A percentile compares a stretch with the other conserved stretches of the same genome.
These are phyloP conservation scores for Fusarium scirpi DNA, from an alignment of 2,329 filamentous ascomycete genomes.

Conservation along the genomic window DNA sequence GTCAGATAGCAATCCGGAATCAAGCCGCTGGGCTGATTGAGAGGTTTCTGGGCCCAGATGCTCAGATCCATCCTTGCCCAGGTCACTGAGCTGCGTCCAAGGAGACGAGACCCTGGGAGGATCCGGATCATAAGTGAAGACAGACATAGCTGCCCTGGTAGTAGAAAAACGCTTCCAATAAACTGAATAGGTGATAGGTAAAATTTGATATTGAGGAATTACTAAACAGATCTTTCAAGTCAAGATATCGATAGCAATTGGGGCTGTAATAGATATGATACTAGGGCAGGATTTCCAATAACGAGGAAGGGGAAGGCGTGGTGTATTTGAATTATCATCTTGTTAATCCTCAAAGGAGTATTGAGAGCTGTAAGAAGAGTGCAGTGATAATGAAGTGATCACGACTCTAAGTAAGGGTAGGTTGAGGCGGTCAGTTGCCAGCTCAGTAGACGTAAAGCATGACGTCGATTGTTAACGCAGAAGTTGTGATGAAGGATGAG, in stretches of 20 bases:
- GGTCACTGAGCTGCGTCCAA: conserved; percentile 75
- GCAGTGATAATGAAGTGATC: conserved; percentile 36
- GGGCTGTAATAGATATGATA: conserved; percentile 22
- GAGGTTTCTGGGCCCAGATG: conserved; percentile 29
- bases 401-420: conserved; percentile 31
- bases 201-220: background rate
- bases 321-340: conserved; percentile 45
- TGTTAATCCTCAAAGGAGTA: conserved; percentile 25
- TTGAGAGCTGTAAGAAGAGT: conserved; percentile 14
- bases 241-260: conserved; percentile 38
- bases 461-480: conserved; percentile 21
- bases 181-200: background rate
- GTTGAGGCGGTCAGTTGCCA: conserved; percentile 32
- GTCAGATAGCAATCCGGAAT: conserved; percentile 63
- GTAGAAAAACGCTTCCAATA: background rate
- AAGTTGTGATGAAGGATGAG: background rate
- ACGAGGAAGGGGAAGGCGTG: conserved; percentile 26
- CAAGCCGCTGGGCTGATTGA: conserved; percentile 42
- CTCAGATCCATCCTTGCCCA: conserved; percentile 53
- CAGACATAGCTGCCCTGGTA: conserved; percentile 73
- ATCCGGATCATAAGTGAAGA: conserved; percentile 94
- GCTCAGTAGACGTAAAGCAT: conserved; percentile 43
- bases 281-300: conserved; percentile 22
- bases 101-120: conserved; percentile 90
- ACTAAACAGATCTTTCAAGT: conserved; percentile 1